These are phyloP conservation scores for Galerina marginata DNA, from an alignment of 768 basidiomycete species.

Conservation along the genomic window DNA sequence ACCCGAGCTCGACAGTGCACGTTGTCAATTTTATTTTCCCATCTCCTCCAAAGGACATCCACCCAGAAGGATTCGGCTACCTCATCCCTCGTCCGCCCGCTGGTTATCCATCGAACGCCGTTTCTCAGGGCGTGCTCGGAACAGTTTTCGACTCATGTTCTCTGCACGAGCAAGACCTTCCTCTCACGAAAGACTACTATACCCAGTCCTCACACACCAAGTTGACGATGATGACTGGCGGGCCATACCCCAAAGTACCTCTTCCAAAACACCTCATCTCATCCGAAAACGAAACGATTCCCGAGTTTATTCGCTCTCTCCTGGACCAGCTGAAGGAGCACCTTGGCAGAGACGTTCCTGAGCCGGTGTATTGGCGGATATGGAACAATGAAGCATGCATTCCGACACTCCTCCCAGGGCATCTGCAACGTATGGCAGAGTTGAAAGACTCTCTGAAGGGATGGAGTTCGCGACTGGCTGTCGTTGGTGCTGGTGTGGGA, in stretches of 20 bases:
- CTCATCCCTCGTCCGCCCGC: constrained; percentile 79
- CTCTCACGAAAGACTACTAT: constrained; percentile 26
- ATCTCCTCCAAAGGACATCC: constrained; percentile 51
- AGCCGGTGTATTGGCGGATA: constrained; percentile 58
- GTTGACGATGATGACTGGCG: constrained; percentile 89
- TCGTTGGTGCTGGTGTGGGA: constrained; percentile 84
- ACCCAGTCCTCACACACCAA: constrained; percentile 60
- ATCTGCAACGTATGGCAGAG: constrained; percentile 71
- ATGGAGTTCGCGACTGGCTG: constrained; percentile 58
- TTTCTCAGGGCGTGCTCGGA: constrained; percentile 65
- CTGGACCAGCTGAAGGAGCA: constrained; percentile 49
- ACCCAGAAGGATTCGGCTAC: constrained; percentile 92
- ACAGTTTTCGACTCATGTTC: constrained; percentile 90
- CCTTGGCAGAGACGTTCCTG: constrained; percentile 51
- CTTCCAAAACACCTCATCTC: constrained; percentile 29
- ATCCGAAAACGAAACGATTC: constrained; percentile 27
- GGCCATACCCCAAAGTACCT: constrained; percentile 57
- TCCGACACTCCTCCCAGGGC: constrained; percentile 77
- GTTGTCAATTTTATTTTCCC: constrained; percentile 89
- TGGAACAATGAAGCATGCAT: constrained; percentile 74
- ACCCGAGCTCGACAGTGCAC: constrained; percentile 77
- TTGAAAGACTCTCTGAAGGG: constrained; percentile 48
- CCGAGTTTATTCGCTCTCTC: constrained; percentile 30
- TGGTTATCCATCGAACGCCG: constrained; percentile 46
- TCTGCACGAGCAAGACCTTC: constrained; percentile 57